Evolutionary conservation across 495 filamentous ascomycete species (phyloP).

Genomic region (Aspergillus sclerotioniger): DNA sequence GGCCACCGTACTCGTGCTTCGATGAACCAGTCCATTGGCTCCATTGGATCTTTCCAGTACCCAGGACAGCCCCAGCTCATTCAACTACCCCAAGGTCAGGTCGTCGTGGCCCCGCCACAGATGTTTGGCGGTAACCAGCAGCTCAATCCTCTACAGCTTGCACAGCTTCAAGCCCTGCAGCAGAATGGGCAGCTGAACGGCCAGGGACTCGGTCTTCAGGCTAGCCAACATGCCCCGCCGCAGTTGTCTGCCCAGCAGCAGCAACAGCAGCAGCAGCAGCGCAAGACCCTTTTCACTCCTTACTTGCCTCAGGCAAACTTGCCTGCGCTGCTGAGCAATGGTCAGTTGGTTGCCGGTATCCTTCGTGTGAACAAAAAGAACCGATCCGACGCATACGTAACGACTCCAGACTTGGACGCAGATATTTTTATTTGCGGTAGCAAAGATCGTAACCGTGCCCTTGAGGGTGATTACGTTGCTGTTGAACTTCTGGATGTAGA

Average conservation of each 20-base stretch:
- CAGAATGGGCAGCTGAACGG: conserved; percentile 75
- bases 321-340: conserved; percentile 85
- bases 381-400: conserved; percentile 95
- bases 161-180: conserved; percentile 89
- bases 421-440: conserved; percentile 99
- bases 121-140: conserved; percentile 80
- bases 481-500: conserved; percentile 97
- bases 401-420: conserved; percentile 89
- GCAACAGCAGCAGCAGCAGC: conserved; percentile 79
- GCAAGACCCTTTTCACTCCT: conserved; percentile 97
- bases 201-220: conserved; percentile 66
- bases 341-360: conserved; percentile 92
- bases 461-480: conserved; percentile 94
- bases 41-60: conserved; percentile 87
- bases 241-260: conserved; percentile 55
- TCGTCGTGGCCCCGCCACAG: conserved; percentile 67
- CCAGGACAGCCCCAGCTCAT: conserved; percentile 87
- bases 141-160: conserved; percentile 84
- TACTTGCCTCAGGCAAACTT: conserved; percentile 95
- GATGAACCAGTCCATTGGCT: conserved; percentile 81
- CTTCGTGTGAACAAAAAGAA: conserved; percentile 99
- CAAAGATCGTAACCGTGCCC: conserved; percentile 93
- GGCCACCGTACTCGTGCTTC: conserved; percentile 85
- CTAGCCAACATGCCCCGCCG: conserved; percentile 73
- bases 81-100: conserved; percentile 78